phyloP scores from a whole-genome alignment of 1,284 basidiomycete genomes.

The Coniferiporia sulphurascens region DNA sequence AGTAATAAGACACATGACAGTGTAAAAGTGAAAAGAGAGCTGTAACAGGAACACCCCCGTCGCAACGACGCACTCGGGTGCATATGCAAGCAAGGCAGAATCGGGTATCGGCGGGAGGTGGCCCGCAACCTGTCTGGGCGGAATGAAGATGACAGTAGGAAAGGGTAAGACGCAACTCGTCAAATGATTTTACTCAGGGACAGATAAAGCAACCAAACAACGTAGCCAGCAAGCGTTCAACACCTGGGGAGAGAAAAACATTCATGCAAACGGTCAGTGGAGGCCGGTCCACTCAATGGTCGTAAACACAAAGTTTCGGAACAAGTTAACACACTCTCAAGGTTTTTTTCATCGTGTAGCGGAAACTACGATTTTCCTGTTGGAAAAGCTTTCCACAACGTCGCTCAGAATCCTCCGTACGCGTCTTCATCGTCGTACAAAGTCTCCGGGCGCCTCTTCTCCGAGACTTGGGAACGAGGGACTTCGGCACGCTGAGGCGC shows the following conservation, averaged over 20 bases:
- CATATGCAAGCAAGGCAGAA: neutral
- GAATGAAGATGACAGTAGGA: neutral
- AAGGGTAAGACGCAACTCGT: constrained; percentile 1
- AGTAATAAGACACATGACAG: neutral
- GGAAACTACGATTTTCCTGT: neutral
- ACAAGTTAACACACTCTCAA: constrained; percentile 3
- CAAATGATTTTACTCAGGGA: neutral
- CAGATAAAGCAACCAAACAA: constrained; percentile 1
- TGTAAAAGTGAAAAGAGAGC: neutral
- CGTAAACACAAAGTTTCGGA: neutral
- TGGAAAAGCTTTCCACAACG: neutral
- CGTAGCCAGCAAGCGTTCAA: constrained; percentile 10
- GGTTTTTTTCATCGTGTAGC: neutral
- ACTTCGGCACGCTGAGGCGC: too few species aligned
- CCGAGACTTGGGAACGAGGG: neutral
- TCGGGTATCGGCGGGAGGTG: constrained; percentile 16
- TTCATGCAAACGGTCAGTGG: neutral
- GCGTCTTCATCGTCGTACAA: constrained; percentile 60
- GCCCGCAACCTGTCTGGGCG: constrained; percentile 17
- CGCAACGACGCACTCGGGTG: neutral
- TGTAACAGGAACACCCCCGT: neutral
- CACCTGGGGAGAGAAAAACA: constrained; percentile 1
- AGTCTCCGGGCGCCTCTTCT: constrained; percentile 32
- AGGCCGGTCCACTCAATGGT: constrained; percentile 1
- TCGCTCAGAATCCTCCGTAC: constrained; percentile 48